Base-by-base conservation (phyloP, 345 rosid species). In the Trapa incisa region DNA sequence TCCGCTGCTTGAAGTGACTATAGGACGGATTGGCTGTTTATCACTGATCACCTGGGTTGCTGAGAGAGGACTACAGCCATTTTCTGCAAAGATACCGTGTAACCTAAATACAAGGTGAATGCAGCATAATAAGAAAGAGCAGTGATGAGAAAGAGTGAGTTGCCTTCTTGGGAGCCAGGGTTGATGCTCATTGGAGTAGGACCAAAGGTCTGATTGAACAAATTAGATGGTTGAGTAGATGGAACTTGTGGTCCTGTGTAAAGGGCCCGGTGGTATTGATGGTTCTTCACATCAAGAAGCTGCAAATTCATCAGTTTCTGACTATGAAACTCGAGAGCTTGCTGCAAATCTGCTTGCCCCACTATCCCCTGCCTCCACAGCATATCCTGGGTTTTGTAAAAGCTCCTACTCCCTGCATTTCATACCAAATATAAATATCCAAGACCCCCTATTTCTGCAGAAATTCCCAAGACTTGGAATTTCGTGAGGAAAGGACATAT, bases 261-360 rank as follows among this genome's bases (percentile, higher is more conserved):
- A 36, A 87, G 85, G 47, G 92, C 86, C 53, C 80, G 77, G 65
- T 84, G 86, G 68, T 86, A 88, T 52, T 85, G 86, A 74, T 83
- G 89, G 74, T 85, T 87, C 80, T 87, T 89, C 58, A 83, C 84
- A 68, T 89, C 92, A 71, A 84, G 87, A 79, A 92, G 96, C 75
- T 89, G 91, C 74, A 92, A 66, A 74, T 80, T 77, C 96, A 87
- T 81, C 64, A 92, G 66, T 60, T 92, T 88, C 72, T 87, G 87
- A 64, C 81, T 84, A 54, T 92, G 98, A 69, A 86, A 85, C 73
- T 89, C 93, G 36, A 92, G 81, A 39, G 89, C 86, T 71, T 83
- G 91, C 76, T 79, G 87, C 66, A 86, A 56, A 73, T 84, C 91
- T 70, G 80, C 84, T 72, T 82, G 84, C 77, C 89, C 93, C 79